Conservation (phyloP, 345 rosid genomes). For the Hypericum androsaemum region DNA sequence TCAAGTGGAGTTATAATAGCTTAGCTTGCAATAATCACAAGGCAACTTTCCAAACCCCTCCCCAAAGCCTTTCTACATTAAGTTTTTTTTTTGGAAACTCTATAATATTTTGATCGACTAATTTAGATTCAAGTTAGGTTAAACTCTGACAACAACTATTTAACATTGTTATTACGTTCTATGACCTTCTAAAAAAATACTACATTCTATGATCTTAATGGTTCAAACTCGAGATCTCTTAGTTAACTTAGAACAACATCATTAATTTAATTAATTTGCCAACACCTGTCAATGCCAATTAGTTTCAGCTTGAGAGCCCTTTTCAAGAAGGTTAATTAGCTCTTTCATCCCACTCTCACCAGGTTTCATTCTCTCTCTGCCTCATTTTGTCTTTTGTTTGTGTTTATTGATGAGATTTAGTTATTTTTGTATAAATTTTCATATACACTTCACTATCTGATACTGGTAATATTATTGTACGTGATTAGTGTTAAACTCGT, state of each 20-base stretch:
- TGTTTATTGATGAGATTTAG: background rate
- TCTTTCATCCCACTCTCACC: conserved; percentile 13
- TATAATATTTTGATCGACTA: too few relatives aligned
- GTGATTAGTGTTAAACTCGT: too few relatives aligned
- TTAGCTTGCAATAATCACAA: conserved; percentile 42
- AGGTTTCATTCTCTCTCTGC: conserved; percentile 6
- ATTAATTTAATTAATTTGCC: too few relatives aligned
- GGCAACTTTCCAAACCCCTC: background rate
- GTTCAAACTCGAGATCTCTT: too few relatives aligned
- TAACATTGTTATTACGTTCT: too few relatives aligned
- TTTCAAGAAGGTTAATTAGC: conserved; percentile 22
- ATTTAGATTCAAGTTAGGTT: too few relatives aligned
- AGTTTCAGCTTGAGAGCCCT: conserved; percentile 21
- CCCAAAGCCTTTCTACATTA: background rate
- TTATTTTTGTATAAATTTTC: too few relatives aligned
- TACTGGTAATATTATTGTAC: background rate
- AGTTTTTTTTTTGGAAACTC: too few relatives aligned
- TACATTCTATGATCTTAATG: too few relatives aligned
- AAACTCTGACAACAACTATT: too few relatives aligned
- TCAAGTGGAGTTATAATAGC: conserved; percentile 14
- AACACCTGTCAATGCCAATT: background rate
- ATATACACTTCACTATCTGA: background rate
- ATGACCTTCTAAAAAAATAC: too few relatives aligned
- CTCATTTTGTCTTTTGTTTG: background rate
- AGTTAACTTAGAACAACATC: too few relatives aligned